Conservation (phyloP, 2,329 filamentous ascomycete species). For the Cladosporium sp. region DNA sequence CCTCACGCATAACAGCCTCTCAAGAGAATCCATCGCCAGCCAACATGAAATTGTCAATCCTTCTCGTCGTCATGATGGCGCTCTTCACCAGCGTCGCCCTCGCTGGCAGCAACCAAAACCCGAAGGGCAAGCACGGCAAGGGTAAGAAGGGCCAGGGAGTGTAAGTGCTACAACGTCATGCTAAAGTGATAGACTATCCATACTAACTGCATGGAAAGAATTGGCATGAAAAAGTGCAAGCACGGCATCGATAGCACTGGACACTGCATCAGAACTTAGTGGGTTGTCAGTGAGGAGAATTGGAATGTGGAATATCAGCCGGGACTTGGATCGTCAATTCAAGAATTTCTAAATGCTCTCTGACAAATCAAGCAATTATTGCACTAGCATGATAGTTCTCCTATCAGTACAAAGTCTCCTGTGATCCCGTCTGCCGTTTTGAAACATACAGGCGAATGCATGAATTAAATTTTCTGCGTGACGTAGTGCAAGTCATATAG, state of each 20-base stretch:
- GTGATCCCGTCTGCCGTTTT: too few species aligned
- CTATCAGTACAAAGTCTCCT: too few species aligned
- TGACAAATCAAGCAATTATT: too few species aligned
- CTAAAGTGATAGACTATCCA: background rate
- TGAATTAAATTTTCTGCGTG: too few species aligned
- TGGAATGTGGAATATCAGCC: background rate
- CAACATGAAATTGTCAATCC: slow-evolving; percentile 2
- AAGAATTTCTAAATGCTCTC: too few species aligned
- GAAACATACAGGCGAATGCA: too few species aligned
- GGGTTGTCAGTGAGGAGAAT: background rate
- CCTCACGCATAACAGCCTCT: background rate
- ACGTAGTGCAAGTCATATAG: too few species aligned
- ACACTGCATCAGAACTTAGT: background rate
- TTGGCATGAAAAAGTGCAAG: slow-evolving; percentile 1
- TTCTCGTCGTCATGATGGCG: slow-evolving; percentile 1
- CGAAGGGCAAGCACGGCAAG: background rate
- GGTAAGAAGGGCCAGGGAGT: background rate
- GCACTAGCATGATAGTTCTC: too few species aligned
- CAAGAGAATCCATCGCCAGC: too few species aligned
- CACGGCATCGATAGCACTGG: background rate
- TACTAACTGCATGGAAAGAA: background rate
- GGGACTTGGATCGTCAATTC: too few species aligned
- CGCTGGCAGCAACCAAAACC: background rate
- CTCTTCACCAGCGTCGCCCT: slow-evolving; percentile 2
- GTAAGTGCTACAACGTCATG: background rate